These are phyloP conservation scores for Phytophthora sp. DNA, from an alignment of 352 stramenopile genomes.

Conservation along the genomic window DNA sequence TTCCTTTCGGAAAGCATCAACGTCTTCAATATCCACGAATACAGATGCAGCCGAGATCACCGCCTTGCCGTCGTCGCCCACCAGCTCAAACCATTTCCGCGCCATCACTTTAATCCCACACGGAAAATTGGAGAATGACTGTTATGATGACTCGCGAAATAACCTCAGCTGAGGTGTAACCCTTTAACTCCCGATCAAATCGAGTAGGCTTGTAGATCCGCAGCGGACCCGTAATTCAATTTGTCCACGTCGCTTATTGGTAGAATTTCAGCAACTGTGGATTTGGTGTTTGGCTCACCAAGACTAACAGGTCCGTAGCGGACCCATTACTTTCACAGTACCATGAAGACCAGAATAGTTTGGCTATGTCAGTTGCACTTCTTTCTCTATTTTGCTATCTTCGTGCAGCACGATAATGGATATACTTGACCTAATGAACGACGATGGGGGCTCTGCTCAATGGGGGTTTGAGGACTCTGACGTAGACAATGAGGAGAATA, in stretches of 20 bases:
- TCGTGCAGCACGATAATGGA: background rate
- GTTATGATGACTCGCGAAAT: too few species aligned
- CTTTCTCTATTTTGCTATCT: background rate
- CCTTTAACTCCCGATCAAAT: background rate
- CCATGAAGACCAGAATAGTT: background rate
- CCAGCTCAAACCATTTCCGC: too few species aligned
- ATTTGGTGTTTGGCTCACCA: background rate
- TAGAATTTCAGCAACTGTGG: too few species aligned
- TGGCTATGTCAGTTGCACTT: too few species aligned
- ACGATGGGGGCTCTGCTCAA: background rate
- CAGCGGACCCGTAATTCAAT: background rate
- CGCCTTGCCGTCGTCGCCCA: too few species aligned
- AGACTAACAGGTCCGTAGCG: background rate
- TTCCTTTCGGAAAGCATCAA: too few species aligned
- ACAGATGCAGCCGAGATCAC: too few species aligned
- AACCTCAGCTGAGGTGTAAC: too few species aligned
- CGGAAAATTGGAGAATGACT: too few species aligned
- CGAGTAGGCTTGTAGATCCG: background rate
- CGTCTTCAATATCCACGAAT: too few species aligned
- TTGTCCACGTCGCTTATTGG: background rate
- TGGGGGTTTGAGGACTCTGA: background rate
- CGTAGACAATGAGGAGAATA: background rate
- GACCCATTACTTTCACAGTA: background rate
- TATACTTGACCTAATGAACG: background rate
- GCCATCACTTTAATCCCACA: too few species aligned